Conservation (phyloP, 768 basidiomycete species). For the Agaricus subrufescens region DNA sequence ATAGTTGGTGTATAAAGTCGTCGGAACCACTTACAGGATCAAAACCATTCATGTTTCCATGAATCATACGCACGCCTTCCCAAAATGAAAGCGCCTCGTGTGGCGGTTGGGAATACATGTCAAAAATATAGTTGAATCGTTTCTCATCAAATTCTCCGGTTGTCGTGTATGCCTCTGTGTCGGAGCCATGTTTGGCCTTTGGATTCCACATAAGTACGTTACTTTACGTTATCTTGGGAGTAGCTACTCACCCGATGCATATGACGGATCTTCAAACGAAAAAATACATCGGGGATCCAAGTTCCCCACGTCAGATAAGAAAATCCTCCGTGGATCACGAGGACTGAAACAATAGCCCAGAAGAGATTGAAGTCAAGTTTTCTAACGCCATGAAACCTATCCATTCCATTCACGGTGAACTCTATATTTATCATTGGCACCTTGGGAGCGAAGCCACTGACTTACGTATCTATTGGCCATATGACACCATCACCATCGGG, state of each 20-base stretch:
- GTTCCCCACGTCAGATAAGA: slow-evolving; percentile 35
- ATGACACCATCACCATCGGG: slow-evolving; percentile 39
- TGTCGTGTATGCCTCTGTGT: slow-evolving; percentile 31
- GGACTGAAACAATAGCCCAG: slow-evolving; percentile 28
- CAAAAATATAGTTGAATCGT: slow-evolving; percentile 34
- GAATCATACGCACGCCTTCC: slow-evolving; percentile 37
- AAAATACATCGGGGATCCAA: slow-evolving; percentile 38
- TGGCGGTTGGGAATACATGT: slow-evolving; percentile 35
- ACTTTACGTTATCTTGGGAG: too few species aligned
- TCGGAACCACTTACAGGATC: slow-evolving; percentile 26
- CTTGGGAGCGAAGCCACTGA: background rate
- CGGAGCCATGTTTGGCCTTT: slow-evolving; percentile 41
- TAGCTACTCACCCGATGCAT: slow-evolving; percentile 30
- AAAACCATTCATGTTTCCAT: slow-evolving; percentile 33
- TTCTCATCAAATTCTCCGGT: slow-evolving; percentile 35
- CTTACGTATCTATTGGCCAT: slow-evolving; percentile 42
- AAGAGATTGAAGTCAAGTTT: slow-evolving; percentile 33
- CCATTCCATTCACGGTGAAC: background rate
- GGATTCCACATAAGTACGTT: too few species aligned
- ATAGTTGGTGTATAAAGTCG: background rate
- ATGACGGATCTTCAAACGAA: slow-evolving; percentile 33
- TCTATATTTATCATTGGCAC: background rate
- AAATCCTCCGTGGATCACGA: slow-evolving; percentile 34
- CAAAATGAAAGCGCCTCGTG: slow-evolving; percentile 33
- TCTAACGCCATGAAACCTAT: slow-evolving; percentile 34